These are phyloP conservation scores for Venturia oleaginea DNA, from an alignment of 2,329 filamentous ascomycete species.

Conservation along the genomic window DNA sequence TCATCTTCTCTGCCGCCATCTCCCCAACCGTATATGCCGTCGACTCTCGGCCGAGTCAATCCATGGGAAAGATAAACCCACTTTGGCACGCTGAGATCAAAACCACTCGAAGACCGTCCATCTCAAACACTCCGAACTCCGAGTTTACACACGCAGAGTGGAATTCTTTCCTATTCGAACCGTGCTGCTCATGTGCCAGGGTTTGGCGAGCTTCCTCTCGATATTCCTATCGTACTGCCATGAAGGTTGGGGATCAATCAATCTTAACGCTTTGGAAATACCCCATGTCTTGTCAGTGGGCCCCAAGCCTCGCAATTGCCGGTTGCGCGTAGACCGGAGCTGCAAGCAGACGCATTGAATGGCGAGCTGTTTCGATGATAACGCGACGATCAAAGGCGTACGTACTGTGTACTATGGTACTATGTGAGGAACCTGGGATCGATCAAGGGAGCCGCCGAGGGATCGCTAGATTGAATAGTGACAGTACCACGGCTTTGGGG, in stretches of 20 bases:
- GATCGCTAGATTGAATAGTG: conserved; percentile 44
- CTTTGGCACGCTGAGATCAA: conserved; percentile 33
- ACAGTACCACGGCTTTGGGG: conserved; percentile 35
- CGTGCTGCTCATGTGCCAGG: conserved; percentile 50
- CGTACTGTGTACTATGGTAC: too few species aligned
- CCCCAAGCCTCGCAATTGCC: conserved; percentile 30
- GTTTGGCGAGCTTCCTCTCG: conserved; percentile 36
- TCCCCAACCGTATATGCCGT: conserved; percentile 46
- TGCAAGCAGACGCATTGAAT: conserved; percentile 33
- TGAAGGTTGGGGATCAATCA: not conserved
- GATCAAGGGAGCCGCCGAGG: conserved; percentile 41
- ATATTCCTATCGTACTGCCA: conserved; percentile 24
- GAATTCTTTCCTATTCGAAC: conserved; percentile 45
- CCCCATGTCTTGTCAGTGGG: conserved; percentile 36
- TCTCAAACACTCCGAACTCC: conserved; percentile 29
- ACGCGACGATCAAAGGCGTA: conserved; percentile 46
- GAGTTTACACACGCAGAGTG: conserved; percentile 32
- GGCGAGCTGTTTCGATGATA: conserved; percentile 40
- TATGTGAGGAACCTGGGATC: conserved; percentile 46
- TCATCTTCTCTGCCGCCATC: conserved; percentile 43
- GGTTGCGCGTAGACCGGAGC: conserved; percentile 37
- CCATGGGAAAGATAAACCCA: conserved; percentile 9
- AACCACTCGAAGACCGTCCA: conserved; percentile 31
- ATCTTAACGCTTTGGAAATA: not conserved
- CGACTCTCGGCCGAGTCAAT: conserved; percentile 23